These are phyloP conservation scores for Globisporangium nagaii DNA, from an alignment of 352 stramenopile species.

Conservation along the genomic window DNA sequence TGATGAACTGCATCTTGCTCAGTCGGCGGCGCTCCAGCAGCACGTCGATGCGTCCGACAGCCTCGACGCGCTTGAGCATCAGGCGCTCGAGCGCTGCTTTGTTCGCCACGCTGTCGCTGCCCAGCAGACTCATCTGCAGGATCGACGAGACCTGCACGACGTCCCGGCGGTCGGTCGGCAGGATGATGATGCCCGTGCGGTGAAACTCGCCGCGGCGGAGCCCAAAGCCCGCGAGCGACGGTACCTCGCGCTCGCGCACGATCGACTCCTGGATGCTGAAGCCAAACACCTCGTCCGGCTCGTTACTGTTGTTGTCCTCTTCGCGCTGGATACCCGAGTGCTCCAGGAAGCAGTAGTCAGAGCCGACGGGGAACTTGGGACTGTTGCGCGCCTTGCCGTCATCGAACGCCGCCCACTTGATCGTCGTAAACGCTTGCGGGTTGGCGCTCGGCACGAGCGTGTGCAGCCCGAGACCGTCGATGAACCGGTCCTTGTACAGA, in stretches of 20 bases:
- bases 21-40: slow-evolving; percentile 56
- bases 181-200: slow-evolving; percentile 55
- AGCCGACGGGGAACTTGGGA: slow-evolving; percentile 25
- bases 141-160: slow-evolving; percentile 65
- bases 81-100: slow-evolving; percentile 38
- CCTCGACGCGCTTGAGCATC: slow-evolving; percentile 41
- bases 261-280: slow-evolving; percentile 73
- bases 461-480: slow-evolving; percentile 58
- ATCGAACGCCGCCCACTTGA: slow-evolving; percentile 77
- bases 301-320: not conserved
- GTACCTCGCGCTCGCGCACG: slow-evolving; percentile 49
- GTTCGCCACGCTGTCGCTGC: slow-evolving; percentile 12
- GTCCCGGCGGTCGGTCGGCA: slow-evolving; percentile 49
- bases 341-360: slow-evolving; percentile 80
- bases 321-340: slow-evolving; percentile 46
- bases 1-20: slow-evolving; percentile 46
- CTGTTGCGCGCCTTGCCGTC: slow-evolving; percentile 25
- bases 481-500: slow-evolving; percentile 44
- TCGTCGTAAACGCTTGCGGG: slow-evolving; percentile 46
- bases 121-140: slow-evolving; percentile 42
- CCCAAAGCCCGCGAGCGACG: slow-evolving; percentile 46
- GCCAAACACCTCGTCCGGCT: slow-evolving; percentile 28
- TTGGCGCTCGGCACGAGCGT: slow-evolving; percentile 31
- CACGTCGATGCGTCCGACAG: slow-evolving; percentile 38
- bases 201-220: slow-evolving; percentile 49